Evolutionary conservation across 2,329 filamentous ascomycete species (phyloP), one percentile per base, ranked within the genome.

Genomic region (Fusarium pininemorale): DNA sequence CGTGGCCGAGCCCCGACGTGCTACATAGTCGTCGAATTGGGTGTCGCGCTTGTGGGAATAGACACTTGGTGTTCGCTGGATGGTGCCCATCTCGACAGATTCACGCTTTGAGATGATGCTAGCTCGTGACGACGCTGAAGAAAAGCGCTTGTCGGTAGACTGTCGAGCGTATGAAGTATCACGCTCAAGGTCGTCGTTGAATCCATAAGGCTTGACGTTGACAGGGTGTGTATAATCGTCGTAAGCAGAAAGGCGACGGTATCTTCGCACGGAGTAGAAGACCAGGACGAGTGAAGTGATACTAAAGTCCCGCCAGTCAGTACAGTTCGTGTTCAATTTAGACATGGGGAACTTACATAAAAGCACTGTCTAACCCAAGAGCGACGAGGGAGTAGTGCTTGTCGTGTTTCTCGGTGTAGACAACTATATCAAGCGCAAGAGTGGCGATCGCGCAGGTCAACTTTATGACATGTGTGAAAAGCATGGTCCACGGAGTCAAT

Each of bases 401-500:
- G 54, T 88, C 85, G 26, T 81, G 80, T 30, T 82, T 80, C 60
- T 84, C 78, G 9, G 84, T 79, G 69, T 88, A 87, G n/a, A 89
- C 83, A 41, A 88, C 83, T 32, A 88, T 79, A 66, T 90, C 87
- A 32, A 90, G 81, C 3, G 81, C 85, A 30, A 90, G 80, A 32
- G 87, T 85, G 41, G 83, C 84, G 12, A 81, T 72, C 1, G 87
- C 83, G 26, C 87, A 84, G 1, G 84, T 82, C 48, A 87, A 70
- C 73, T 89, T 90, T 75, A 90, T 72, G 64, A 86, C 79, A 67
- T 88, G 85, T 24, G 84, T 85, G 70, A 87, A 85, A 7, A 90
- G 79, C 82, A 90, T 84, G 10, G 85, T 85, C 79, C 88, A 86
- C 5, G 88, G 88, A 16, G 88, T 90, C 61, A 90, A 78, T 2